Percentiles rank a stretch among this genome's conserved stretches.
phyloP scores from a whole-genome alignment of 1,139 yeast genomes.

The Diutina catenulata region DNA sequence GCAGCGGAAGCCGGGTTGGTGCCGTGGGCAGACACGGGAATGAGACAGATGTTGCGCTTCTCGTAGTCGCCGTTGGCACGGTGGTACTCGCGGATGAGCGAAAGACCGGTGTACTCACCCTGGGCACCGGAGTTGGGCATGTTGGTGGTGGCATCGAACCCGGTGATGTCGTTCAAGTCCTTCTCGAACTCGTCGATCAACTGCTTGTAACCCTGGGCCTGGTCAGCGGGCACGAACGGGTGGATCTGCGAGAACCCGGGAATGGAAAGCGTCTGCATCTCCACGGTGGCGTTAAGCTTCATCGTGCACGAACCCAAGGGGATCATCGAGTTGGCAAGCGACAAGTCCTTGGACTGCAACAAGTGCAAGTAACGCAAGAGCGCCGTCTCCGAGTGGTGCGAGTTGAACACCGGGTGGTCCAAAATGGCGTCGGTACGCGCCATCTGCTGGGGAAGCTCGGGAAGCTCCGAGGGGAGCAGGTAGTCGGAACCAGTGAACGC shows the following conservation, averaged over 20 bases:
- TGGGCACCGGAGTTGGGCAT: conserved; percentile 99
- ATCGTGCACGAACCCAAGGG: conserved; percentile 96
- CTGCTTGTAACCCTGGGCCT: conserved; percentile 75
- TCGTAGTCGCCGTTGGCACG: conserved; percentile 55
- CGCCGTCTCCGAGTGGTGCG: conserved; percentile 88
- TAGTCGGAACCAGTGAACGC: conserved; percentile 37
- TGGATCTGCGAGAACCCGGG: conserved; percentile 84
- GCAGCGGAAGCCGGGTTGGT: conserved; percentile 98
- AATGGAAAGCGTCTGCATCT: conserved; percentile 90
- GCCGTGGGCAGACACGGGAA: conserved; percentile 96
- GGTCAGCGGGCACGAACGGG: conserved; percentile 85
- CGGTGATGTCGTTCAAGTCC: conserved; percentile 90
- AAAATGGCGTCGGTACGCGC: conserved; percentile 55
- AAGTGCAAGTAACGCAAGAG: conserved; percentile 83
- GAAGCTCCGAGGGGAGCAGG: conserved; percentile 22
- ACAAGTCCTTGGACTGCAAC: conserved; percentile 79
- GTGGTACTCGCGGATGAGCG: conserved; percentile 74
- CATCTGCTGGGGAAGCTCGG: conserved; percentile 41
- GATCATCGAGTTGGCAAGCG: conserved; percentile 93
- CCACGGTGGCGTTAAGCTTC: conserved; percentile 92
- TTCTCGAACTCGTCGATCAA: conserved; percentile 65
- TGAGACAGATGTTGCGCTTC: conserved; percentile 75
- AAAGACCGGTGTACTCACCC: conserved; percentile 92
- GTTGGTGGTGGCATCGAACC: conserved; percentile 79
- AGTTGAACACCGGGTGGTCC: conserved; percentile 68